phyloP scores from a whole-genome alignment of 768 basidiomycete species.

The Rhizopogon rudus region DNA sequence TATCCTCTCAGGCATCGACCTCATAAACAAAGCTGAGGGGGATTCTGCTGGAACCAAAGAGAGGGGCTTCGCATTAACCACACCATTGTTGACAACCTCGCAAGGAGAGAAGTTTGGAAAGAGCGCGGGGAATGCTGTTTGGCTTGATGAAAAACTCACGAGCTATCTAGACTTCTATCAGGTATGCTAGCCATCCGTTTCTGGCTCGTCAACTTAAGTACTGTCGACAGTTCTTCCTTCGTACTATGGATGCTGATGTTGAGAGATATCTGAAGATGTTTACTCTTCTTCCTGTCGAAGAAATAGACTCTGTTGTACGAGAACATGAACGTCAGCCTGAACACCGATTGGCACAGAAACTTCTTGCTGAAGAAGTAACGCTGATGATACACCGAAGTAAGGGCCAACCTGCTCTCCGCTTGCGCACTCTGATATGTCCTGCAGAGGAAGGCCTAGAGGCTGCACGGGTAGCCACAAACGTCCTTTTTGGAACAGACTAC shows the following conservation, averaged over 20 bases:
- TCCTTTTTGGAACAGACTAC: slow-evolving; percentile 38
- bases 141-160: slow-evolving; percentile 77
- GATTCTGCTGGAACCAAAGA: slow-evolving; percentile 10
- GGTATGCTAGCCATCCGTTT: slow-evolving; percentile 35
- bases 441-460: slow-evolving; percentile 34
- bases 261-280: slow-evolving; percentile 77
- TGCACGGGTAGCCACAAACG: slow-evolving; percentile 40
- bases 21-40: slow-evolving; percentile 57
- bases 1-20: slow-evolving; percentile 88
- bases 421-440: not conserved
- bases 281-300: slow-evolving; percentile 60
- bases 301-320: slow-evolving; percentile 52
- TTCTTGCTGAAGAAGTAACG: slow-evolving; percentile 55
- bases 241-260: slow-evolving; percentile 76
- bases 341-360: slow-evolving; percentile 41
- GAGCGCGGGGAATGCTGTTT: slow-evolving; percentile 92
- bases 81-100: slow-evolving; percentile 88
- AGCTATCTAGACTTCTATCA: slow-evolving; percentile 95
- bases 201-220: not conserved
- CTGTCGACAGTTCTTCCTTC: slow-evolving; percentile 75
- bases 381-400: slow-evolving; percentile 54
- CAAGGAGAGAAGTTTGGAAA: slow-evolving; percentile 96
- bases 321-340: slow-evolving; percentile 54
- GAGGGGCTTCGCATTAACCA: slow-evolving; percentile 79
- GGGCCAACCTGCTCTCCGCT: slow-evolving; percentile 6